phyloP scores from a whole-genome alignment of 805 yeast species.

The Yueomyces sp. region DNA sequence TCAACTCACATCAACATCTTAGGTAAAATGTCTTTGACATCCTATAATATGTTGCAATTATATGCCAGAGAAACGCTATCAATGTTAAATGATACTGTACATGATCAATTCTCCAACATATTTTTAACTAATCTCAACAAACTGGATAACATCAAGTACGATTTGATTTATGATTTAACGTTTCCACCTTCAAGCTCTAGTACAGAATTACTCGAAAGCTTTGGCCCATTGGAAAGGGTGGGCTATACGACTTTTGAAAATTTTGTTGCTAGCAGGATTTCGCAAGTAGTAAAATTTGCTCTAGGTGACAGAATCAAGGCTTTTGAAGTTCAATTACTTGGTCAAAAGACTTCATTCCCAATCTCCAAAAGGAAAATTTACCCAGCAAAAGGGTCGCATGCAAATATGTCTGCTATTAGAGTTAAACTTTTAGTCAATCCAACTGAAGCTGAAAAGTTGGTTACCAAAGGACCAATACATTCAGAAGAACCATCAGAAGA shows the following conservation, averaged over 20 bases:
- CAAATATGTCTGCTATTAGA: conserved; percentile 25
- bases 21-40: conserved; percentile 64
- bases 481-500: conserved; percentile 39
- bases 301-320: conserved; percentile 35
- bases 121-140: conserved; percentile 48
- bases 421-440: conserved; percentile 63
- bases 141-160: conserved; percentile 48
- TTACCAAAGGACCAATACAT: conserved; percentile 75
- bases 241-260: conserved; percentile 58
- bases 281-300: conserved; percentile 42
- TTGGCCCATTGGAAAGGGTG: conserved; percentile 60
- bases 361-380: conserved; percentile 36
- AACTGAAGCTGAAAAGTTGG: conserved; percentile 61
- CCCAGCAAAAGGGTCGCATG: conserved; percentile 22
- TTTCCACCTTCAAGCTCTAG: conserved; percentile 26
- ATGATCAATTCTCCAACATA: conserved; percentile 70
- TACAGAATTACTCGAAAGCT: conserved; percentile 28
- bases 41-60: conserved; percentile 47
- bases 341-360: conserved; percentile 20
- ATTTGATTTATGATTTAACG: conserved; percentile 37
- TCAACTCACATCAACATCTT: conserved; percentile 64
- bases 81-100: conserved; percentile 63
- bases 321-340: conserved; percentile 24
- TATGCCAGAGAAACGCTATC: conserved; percentile 57
- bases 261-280: conserved; percentile 47